Evolutionary conservation across 768 basidiomycete genomes (phyloP).

Genomic region (Trametes maxima): DNA sequence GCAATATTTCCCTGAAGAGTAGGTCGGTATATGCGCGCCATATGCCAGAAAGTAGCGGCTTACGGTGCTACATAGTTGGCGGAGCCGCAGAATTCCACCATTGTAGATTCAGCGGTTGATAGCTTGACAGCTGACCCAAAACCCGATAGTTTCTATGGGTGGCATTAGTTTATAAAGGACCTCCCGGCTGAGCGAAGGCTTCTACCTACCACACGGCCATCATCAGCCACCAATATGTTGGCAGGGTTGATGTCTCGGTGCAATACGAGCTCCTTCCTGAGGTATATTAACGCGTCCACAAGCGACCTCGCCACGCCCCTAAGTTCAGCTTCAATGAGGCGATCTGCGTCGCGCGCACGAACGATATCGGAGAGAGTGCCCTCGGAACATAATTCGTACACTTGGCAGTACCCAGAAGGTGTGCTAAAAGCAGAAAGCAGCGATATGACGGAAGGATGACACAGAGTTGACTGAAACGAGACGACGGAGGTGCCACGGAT

Average conservation of each 20-base stretch:
- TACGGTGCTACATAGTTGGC: conserved; percentile 46
- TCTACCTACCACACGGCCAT: conserved; percentile 43
- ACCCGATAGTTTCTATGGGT: conserved; percentile 46
- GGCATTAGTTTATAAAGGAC: neutral
- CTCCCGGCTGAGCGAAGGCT: neutral
- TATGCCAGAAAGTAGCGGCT: conserved; percentile 11
- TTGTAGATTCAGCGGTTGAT: conserved; percentile 27
- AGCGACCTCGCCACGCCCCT: conserved; percentile 43
- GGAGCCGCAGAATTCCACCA: conserved; percentile 24
- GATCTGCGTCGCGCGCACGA: conserved; percentile 22
- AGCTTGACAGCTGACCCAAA: conserved; percentile 42
- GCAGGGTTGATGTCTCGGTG: conserved; percentile 47
- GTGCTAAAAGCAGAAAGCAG: conserved; percentile 45
- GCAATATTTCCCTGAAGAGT: conserved; percentile 42
- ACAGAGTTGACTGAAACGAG: conserved; percentile 43
- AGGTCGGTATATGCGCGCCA: neutral
- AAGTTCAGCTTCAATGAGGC: conserved; percentile 39
- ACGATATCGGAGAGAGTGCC: conserved; percentile 43
- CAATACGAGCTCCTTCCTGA: conserved; percentile 44
- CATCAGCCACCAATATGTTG: conserved; percentile 43
- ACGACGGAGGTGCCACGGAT: conserved; percentile 17
- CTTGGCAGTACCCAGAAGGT: conserved; percentile 37
- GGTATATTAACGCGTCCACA: conserved; percentile 45
- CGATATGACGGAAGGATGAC: conserved; percentile 53
- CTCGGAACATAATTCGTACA: conserved; percentile 48